phyloP scores from a whole-genome alignment of 2,329 filamentous ascomycete genomes.

The Metarhizium rileyi region DNA sequence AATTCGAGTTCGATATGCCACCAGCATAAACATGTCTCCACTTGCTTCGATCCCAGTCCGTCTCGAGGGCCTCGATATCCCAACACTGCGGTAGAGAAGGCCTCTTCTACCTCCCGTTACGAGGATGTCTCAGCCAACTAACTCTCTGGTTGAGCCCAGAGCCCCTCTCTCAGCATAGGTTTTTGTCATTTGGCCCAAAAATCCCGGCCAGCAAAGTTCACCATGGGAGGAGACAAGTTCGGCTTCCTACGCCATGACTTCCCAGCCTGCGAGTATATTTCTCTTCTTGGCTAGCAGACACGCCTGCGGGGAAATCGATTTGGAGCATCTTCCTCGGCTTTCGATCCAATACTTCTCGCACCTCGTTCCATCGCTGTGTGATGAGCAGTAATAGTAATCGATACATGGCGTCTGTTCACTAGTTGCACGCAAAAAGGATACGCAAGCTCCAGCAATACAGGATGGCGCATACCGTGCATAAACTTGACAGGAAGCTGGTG shows the following conservation, averaged over 20 bases:
- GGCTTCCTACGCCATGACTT: not conserved
- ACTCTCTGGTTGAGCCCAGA: not conserved
- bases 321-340: not conserved
- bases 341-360: not conserved
- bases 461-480: not conserved
- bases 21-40: not conserved
- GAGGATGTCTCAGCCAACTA: not conserved
- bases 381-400: not conserved
- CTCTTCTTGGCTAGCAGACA: not conserved
- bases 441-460: not conserved
- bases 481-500: not conserved
- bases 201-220: not conserved
- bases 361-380: conserved; percentile 1
- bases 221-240: not conserved
- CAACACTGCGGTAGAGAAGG: not conserved
- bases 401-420: not conserved
- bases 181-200: not conserved
- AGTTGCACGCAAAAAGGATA: not conserved
- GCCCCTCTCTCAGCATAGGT: not conserved
- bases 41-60: not conserved
- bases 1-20: not conserved
- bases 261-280: not conserved
- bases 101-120: not conserved
- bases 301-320: not conserved
- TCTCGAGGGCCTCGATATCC: not conserved